Conservation (phyloP, 495 filamentous ascomycete genomes). For the Acidomyces sp. region DNA sequence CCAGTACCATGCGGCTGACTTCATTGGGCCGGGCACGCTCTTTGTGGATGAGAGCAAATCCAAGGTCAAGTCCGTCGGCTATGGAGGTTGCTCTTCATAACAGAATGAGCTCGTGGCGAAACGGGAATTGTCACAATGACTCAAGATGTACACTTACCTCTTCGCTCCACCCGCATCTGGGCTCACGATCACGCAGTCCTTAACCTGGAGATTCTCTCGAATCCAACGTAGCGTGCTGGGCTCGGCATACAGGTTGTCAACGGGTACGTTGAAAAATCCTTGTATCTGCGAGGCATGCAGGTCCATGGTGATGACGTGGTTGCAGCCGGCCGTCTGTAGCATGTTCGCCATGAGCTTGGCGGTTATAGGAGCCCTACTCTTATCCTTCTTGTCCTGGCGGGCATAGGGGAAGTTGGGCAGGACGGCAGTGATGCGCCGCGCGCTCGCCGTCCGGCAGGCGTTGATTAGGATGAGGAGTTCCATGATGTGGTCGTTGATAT, state of each 20-base stretch:
- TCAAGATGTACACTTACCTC: conserved; percentile 44
- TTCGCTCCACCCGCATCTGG: conserved; percentile 96
- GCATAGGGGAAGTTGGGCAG: conserved; percentile 97
- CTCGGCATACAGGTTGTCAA: conserved; percentile 94
- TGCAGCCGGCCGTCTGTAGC: conserved; percentile 80
- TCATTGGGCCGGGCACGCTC: conserved; percentile 91
- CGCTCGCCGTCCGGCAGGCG: conserved; percentile 93
- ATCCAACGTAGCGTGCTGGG: conserved; percentile 87
- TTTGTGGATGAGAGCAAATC: conserved; percentile 98
- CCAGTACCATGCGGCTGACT: conserved; percentile 86
- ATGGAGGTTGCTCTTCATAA: conserved; percentile 71
- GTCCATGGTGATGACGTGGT: conserved; percentile 39
- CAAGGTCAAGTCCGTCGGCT: conserved; percentile 82
- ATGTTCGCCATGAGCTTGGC: conserved; percentile 96
- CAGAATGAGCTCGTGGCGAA: no score
- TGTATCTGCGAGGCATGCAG: conserved; percentile 65
- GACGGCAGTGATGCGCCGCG: conserved; percentile 78
- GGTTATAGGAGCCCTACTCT: conserved; percentile 78
- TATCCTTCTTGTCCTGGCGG: conserved; percentile 99
- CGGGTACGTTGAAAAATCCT: conserved; percentile 97
- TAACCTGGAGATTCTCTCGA: conserved; percentile 65
- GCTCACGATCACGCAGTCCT: conserved; percentile 86
- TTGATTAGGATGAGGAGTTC: conserved; percentile 98
- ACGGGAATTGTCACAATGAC: neutral
- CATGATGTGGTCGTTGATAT: conserved; percentile 98